These are phyloP conservation scores for Starmera caribaea DNA, from an alignment of 805 yeast genomes.

Conservation along the genomic window DNA sequence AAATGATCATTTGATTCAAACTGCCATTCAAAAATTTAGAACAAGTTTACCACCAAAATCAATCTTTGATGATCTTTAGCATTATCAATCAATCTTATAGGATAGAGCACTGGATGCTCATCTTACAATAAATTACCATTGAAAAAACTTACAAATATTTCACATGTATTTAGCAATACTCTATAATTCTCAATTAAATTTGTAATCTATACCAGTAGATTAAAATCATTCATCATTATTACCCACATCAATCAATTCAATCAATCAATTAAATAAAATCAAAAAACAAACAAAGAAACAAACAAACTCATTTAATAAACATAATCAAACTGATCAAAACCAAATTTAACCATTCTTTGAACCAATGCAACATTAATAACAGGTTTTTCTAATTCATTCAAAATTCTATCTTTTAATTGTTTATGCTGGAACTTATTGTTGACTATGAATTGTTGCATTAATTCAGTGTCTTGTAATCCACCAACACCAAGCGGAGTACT, in stretches of 20 bases:
- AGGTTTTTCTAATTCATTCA: slow-evolving; percentile 10
- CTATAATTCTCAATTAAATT: too few relatives aligned
- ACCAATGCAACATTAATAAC: slow-evolving; percentile 4
- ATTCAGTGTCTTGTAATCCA: background rate
- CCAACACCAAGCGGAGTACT: background rate
- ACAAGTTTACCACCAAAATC: slow-evolving; percentile 30
- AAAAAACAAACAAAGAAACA: too few relatives aligned
- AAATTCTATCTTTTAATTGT: slow-evolving; percentile 6
- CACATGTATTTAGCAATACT: too few relatives aligned
- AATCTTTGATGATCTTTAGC: slow-evolving; percentile 23
- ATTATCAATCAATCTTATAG: slow-evolving; percentile 4
- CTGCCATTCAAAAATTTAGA: slow-evolving; percentile 16
- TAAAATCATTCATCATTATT: too few relatives aligned
- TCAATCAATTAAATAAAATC: too few relatives aligned
- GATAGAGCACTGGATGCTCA: background rate
- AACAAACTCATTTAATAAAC: too few relatives aligned
- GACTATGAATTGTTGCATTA: too few relatives aligned
- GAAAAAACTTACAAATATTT: too few relatives aligned
- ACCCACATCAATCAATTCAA: too few relatives aligned
- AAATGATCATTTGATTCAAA: slow-evolving; percentile 15
- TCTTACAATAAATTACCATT: too few relatives aligned
- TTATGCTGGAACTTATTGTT: slow-evolving; percentile 12
- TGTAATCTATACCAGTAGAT: too few relatives aligned
- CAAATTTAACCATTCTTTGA: slow-evolving; percentile 10
- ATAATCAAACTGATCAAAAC: slow-evolving; percentile 12